phyloP scores from a whole-genome alignment of 2,329 filamentous ascomycete species.

The Neonectria faginata region DNA sequence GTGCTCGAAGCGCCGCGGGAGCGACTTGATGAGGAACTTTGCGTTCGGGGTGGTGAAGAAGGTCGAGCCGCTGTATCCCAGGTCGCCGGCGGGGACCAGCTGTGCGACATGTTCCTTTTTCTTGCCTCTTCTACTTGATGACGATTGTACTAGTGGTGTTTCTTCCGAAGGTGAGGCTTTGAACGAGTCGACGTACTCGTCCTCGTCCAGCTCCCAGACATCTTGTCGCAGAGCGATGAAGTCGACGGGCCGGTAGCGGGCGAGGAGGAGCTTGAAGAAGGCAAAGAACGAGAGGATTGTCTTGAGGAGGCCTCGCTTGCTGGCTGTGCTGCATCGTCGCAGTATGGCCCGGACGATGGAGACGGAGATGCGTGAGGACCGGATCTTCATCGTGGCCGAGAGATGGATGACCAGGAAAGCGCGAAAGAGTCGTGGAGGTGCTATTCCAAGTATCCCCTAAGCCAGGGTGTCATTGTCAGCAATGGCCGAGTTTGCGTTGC shows the following conservation, averaged over 20 bases:
- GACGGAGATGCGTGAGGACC: constrained; percentile 62
- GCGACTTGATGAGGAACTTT: constrained; percentile 77
- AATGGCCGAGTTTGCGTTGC: not conserved
- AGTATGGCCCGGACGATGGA: constrained; percentile 67
- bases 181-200: constrained; percentile 55
- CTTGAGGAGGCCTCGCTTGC: constrained; percentile 46
- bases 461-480: not conserved
- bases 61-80: constrained; percentile 81
- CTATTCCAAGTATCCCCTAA: not conserved
- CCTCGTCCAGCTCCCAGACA: constrained; percentile 51
- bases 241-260: constrained; percentile 45
- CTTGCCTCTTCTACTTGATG: constrained; percentile 47
- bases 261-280: constrained; percentile 49
- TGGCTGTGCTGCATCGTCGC: constrained; percentile 50
- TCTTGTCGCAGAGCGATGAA: constrained; percentile 47
- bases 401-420: not conserved
- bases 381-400: constrained; percentile 47
- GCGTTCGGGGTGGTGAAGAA: constrained; percentile 76
- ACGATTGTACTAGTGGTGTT: not conserved
- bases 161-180: constrained; percentile 44
- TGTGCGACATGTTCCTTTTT: constrained; percentile 46
- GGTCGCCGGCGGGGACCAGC: constrained; percentile 71
- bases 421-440: no score
- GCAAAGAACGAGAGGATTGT: constrained; percentile 50
- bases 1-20: constrained; percentile 77